These are phyloP conservation scores for Penicillium hesseltinei DNA, from an alignment of 2,329 filamentous ascomycete species.

Conservation along the genomic window DNA sequence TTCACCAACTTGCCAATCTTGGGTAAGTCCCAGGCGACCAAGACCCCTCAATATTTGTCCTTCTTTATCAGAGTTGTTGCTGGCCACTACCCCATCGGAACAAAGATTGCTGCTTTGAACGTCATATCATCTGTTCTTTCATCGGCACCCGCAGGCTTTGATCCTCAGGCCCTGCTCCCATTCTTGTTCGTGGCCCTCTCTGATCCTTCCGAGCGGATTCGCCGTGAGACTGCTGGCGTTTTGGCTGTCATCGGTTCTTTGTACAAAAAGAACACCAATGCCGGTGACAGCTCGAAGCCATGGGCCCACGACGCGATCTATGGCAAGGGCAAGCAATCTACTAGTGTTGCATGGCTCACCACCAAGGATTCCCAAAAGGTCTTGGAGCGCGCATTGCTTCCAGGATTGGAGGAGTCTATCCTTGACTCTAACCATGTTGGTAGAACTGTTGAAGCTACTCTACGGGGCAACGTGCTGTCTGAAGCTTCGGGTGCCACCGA, in stretches of 20 bases:
- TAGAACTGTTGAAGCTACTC: slow-evolving; percentile 58
- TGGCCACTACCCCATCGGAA: slow-evolving; percentile 66
- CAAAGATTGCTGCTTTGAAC: slow-evolving; percentile 67
- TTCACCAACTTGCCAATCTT: slow-evolving; percentile 42
- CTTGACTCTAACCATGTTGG: slow-evolving; percentile 72
- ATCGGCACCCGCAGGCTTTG: slow-evolving; percentile 53
- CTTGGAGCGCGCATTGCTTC: slow-evolving; percentile 65
- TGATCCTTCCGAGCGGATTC: slow-evolving; percentile 73
- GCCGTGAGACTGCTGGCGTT: slow-evolving; percentile 70
- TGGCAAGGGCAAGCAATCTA: slow-evolving; percentile 51
- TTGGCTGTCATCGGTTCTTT: slow-evolving; percentile 56
- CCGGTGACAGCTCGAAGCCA: slow-evolving; percentile 35
- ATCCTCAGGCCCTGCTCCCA: slow-evolving; percentile 79
- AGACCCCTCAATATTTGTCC: slow-evolving; percentile 66
- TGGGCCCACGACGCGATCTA: slow-evolving; percentile 70
- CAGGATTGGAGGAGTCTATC: slow-evolving; percentile 78
- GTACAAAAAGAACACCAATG: slow-evolving; percentile 50
- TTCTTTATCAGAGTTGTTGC: slow-evolving; percentile 77
- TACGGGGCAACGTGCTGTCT: slow-evolving; percentile 52
- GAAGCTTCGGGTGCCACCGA: slow-evolving; percentile 49
- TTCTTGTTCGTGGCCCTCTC: slow-evolving; percentile 73
- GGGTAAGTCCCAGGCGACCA: slow-evolving; percentile 47
- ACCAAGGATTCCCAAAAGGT: slow-evolving; percentile 59
- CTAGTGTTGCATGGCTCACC: slow-evolving; percentile 57
- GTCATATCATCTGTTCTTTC: slow-evolving; percentile 57